phyloP scores from a whole-genome alignment of 140 eudicot genomes.

The Flaveria floridana region DNA sequence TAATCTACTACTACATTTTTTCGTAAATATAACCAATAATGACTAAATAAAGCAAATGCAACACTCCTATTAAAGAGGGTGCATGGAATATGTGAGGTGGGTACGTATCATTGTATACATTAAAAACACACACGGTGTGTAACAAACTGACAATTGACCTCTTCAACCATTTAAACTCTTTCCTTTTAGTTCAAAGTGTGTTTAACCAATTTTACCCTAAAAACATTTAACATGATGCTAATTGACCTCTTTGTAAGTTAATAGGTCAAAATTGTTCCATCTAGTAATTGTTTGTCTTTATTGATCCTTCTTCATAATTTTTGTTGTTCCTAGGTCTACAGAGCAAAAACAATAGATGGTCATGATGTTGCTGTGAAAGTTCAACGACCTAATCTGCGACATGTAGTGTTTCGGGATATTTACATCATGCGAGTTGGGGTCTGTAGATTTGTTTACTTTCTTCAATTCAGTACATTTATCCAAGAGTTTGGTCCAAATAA shows the following conservation, averaged over 20 bases:
- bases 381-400: conserved; percentile 91
- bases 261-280: background rate
- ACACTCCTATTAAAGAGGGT: no score
- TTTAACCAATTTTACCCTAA: background rate
- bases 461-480: conserved; percentile 23
- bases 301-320: background rate
- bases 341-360: conserved; percentile 77
- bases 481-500: conserved; percentile 27
- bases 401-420: conserved; percentile 78
- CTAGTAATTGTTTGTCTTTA: background rate
- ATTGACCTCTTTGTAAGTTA: conserved; percentile 1
- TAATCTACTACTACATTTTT: no score
- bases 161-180: background rate
- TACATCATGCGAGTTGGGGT: conserved; percentile 96
- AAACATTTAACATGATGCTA: background rate
- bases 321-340: conserved; percentile 60
- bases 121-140: conserved; percentile 5
- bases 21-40: no score
- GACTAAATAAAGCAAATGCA: no score
- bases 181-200: background rate
- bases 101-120: background rate
- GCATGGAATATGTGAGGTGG: no score
- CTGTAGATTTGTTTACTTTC: conserved; percentile 41
- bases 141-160: background rate
- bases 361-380: conserved; percentile 89